phyloP scores from a whole-genome alignment of 192 early-diverging fungal genomes.

The Mortierella hygrophila region DNA sequence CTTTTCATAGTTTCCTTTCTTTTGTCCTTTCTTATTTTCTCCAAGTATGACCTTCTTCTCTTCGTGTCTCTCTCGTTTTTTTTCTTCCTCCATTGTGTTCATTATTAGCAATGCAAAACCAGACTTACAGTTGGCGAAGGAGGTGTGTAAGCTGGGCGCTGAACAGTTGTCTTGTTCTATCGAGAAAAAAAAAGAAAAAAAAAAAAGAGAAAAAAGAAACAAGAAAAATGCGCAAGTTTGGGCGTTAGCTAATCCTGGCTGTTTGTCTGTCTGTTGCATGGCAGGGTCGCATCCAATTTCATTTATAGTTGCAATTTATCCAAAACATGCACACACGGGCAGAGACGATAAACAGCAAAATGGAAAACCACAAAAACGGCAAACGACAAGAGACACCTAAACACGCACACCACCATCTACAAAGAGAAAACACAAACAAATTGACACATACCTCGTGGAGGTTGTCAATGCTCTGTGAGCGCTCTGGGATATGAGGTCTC shows the following conservation, averaged over 20 bases:
- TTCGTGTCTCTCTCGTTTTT: background rate
- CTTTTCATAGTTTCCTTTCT: background rate
- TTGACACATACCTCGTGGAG: constrained; percentile 16
- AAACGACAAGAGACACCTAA: background rate
- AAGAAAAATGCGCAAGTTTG: background rate
- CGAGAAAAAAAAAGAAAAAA: background rate
- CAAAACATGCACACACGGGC: background rate
- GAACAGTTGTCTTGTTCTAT: constrained; percentile 5
- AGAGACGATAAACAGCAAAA: background rate
- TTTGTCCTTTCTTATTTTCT: background rate
- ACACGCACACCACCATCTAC: background rate
- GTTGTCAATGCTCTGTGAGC: constrained; percentile 51
- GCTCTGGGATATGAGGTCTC: constrained; percentile 54
- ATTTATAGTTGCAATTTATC: constrained; percentile 23
- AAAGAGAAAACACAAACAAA: constrained; percentile 18
- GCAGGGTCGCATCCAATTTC: constrained; percentile 24
- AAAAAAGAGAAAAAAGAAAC: background rate
- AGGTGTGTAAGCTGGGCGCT: constrained; percentile 43
- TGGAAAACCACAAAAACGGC: background rate
- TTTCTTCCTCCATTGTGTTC: background rate
- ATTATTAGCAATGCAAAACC: background rate
- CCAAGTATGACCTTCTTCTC: background rate
- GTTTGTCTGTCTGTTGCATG: constrained; percentile 9
- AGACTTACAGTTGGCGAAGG: constrained; percentile 49
- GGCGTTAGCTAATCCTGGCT: constrained; percentile 6